Conservation (phyloP, 1,139 yeast species). For the Trichomonascaceae sp. region DNA sequence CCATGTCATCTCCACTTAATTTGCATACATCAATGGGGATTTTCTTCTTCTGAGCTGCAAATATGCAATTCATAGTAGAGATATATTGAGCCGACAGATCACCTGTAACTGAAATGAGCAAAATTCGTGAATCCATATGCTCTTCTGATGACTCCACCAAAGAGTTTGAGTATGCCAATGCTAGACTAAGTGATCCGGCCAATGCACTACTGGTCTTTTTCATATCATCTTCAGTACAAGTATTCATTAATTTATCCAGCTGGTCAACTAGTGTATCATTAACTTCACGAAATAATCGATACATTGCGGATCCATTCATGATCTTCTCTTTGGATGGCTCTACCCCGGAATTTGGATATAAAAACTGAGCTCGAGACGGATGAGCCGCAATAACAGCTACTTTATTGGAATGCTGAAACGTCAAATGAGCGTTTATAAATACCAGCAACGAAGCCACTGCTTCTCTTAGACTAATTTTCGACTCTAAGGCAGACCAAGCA, state of each 20-base stretch:
- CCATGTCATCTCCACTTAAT: slow-evolving; percentile 70
- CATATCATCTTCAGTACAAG: slow-evolving; percentile 23
- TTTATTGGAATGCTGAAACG: slow-evolving; percentile 76
- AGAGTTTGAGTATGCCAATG: slow-evolving; percentile 74
- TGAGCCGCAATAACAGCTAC: slow-evolving; percentile 81
- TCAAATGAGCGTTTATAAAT: slow-evolving; percentile 77
- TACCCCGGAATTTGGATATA: slow-evolving; percentile 50
- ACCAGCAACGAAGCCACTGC: slow-evolving; percentile 59
- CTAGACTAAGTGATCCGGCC: slow-evolving; percentile 74
- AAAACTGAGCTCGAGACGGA: slow-evolving; percentile 59
- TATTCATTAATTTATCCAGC: slow-evolving; percentile 44
- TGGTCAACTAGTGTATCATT: slow-evolving; percentile 72
- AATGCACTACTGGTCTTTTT: slow-evolving; percentile 43
- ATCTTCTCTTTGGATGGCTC: slow-evolving; percentile 8
- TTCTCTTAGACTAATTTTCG: slow-evolving; percentile 45
- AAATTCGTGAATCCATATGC: slow-evolving; percentile 57
- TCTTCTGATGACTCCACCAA: slow-evolving; percentile 29
- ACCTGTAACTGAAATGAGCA: slow-evolving; percentile 70
- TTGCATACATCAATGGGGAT: slow-evolving; percentile 89
- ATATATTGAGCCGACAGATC: slow-evolving; percentile 80
- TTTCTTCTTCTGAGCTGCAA: slow-evolving; percentile 85
- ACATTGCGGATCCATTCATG: slow-evolving; percentile 43
- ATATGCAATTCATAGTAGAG: slow-evolving; percentile 91
- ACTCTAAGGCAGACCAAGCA: slow-evolving; percentile 59
- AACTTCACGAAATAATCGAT: slow-evolving; percentile 75